Evolutionary conservation across 163 green algal species (phyloP).

Genomic region (Chloromonas sp.): DNA sequence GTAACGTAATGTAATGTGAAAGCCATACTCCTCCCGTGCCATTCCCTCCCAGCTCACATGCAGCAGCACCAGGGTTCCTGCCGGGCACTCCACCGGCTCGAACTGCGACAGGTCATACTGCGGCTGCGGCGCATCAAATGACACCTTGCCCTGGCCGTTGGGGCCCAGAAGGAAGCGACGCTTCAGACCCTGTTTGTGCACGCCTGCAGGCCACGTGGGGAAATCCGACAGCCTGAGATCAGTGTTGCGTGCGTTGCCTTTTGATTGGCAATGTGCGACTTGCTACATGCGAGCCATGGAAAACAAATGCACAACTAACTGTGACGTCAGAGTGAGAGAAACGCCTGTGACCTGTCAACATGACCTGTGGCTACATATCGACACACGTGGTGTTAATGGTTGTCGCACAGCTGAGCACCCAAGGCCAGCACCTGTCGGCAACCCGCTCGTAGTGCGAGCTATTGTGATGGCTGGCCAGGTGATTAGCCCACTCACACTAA

Average conservation of each 20-base stretch:
- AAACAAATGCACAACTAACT: background rate
- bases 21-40: too few relatives aligned
- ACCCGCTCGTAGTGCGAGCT: too few relatives aligned
- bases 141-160: conserved; percentile 31
- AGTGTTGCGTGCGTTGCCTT: background rate
- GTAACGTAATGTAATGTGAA: too few relatives aligned
- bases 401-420: too few relatives aligned
- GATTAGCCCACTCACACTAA: background rate
- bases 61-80: conserved; percentile 88
- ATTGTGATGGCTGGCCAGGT: too few relatives aligned
- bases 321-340: background rate
- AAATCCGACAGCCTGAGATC: background rate
- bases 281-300: too few relatives aligned
- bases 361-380: too few relatives aligned
- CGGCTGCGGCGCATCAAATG: conserved; percentile 42
- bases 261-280: too few relatives aligned
- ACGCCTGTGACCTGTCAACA: too few relatives aligned
- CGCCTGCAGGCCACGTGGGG: conserved; percentile 11
- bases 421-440: too few relatives aligned
- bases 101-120: conserved; percentile 66
- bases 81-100: conserved; percentile 65
- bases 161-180: conserved; percentile 45
- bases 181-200: conserved; percentile 43
- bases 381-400: too few relatives aligned
- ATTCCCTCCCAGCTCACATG: conserved; percentile 36